Base-by-base conservation (phyloP, 805 yeast species). In the Kodamaea sagamina region DNA sequence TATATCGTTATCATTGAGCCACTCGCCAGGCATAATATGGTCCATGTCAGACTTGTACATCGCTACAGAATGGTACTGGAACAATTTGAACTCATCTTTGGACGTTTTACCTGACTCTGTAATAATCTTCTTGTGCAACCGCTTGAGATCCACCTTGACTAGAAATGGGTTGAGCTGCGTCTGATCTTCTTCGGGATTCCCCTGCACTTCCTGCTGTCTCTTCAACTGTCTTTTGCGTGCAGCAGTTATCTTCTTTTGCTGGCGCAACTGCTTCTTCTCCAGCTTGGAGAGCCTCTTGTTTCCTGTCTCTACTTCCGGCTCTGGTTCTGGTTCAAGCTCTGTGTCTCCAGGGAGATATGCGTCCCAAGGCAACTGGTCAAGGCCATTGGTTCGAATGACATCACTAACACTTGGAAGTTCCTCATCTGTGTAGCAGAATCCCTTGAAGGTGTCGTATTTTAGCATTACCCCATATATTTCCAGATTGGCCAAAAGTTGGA, bases 1-100 rank as follows among this genome's bases (percentile, higher is more conserved):
- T 28, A 86, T 74, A 51, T 83, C 79, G 53, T 82, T 82, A 54
- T 85, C 92, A 52, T 81, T 82, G 22, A 86, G 63, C 92, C 93
- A 86, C 55, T 83, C 84, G 26, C 77, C 85, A 13, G 82, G 81
- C 39, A 70, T 64, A 11, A 86, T 59, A 50, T 78, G 81, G 35
- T 64, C 67, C 7, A 84, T 49, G 55, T 86, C 93, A 16, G 76
- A 77, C 42, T 71, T 68, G 52, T 79, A 79, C 2, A 84, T 61
- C 0, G 84, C 74, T 6, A 81, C 72, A 47, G 82, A 83, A 42
- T 75, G 75, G 51, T 72, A 78, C 47, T 79, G 79, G 18, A 77
- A 57, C 2, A 77, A 51, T 47, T 66, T 65, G 28, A 54, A 51
- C 26, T 55, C 57, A 22, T 45, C 53, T 8, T 32, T 39, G 19